Conservation (phyloP, 441 rosid genomes). For the Erodium moschatum region DNA sequence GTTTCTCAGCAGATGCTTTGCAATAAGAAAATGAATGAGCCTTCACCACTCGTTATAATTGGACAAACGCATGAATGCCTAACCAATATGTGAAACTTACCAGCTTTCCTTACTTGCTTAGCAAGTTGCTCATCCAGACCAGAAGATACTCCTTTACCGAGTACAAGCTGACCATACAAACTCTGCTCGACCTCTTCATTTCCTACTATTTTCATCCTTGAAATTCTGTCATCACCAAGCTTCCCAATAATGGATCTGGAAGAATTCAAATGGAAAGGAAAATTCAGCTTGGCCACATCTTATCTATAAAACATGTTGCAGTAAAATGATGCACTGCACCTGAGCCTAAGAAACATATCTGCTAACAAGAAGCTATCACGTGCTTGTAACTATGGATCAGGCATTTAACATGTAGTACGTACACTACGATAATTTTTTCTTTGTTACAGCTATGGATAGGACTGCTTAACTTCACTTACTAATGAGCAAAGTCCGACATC, state of each 20-base stretch:
- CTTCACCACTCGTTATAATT: slow-evolving; percentile 20
- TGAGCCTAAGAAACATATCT: neutral
- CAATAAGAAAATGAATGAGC: slow-evolving; percentile 21
- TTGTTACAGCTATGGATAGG: neutral
- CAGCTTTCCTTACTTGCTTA: slow-evolving; percentile 70
- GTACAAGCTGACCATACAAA: slow-evolving; percentile 68
- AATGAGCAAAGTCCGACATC: neutral
- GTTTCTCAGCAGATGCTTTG: slow-evolving; percentile 78
- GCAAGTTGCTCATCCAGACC: slow-evolving; percentile 63
- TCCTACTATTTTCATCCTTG: slow-evolving; percentile 55
- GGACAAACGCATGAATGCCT: slow-evolving; percentile 12
- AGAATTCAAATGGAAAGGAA: slow-evolving; percentile 13
- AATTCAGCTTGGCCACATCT: slow-evolving; percentile 11
- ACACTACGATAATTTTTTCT: neutral
- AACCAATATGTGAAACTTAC: slow-evolving; percentile 26
- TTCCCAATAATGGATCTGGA: slow-evolving; percentile 62
- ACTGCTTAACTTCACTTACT: neutral
- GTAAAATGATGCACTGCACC: neutral
- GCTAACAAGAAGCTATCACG: neutral
- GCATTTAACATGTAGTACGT: neutral
- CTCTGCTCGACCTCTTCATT: slow-evolving; percentile 57
- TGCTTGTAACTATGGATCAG: slow-evolving; percentile 1
- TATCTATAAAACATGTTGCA: slow-evolving; percentile 4
- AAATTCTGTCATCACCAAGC: slow-evolving; percentile 63
- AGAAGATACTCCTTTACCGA: slow-evolving; percentile 48